These are phyloP conservation scores for Amaranthus hypochondriacus DNA, from an alignment of 148 eudicot genomes.

Conservation along the genomic window DNA sequence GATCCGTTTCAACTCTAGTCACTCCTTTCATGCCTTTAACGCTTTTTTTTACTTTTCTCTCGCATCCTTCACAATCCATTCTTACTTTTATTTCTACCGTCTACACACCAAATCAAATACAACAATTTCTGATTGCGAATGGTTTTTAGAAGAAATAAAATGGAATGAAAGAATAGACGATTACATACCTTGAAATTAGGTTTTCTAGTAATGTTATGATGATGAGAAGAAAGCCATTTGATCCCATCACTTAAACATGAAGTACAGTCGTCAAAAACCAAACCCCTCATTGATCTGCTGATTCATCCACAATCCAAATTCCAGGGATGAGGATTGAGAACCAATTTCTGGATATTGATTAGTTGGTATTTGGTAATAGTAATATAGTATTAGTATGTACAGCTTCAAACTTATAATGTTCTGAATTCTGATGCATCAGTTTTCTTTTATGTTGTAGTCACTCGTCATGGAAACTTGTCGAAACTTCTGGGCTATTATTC, in stretches of 20 bases:
- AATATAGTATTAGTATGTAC: no score
- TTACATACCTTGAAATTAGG: conserved; percentile 7
- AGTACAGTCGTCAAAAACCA: conserved; percentile 10
- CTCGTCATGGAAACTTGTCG: conserved; percentile 1
- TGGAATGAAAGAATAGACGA: conserved; percentile 18
- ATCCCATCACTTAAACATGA: conserved; percentile 22
- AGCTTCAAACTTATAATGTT: neutral
- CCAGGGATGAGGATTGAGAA: neutral
- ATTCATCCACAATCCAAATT: neutral
- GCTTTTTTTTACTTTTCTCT: conserved; percentile 43
- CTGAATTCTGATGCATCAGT: neutral
- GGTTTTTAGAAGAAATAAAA: neutral
- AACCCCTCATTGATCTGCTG: conserved; percentile 25
- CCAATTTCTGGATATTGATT: neutral
- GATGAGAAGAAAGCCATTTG: conserved; percentile 16
- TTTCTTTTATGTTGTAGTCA: neutral
- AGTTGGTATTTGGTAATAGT: neutral
- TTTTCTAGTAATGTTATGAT: conserved; percentile 9
- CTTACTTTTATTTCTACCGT: conserved; percentile 57
- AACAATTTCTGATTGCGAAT: no score
- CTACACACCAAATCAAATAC: conserved; percentile 11
- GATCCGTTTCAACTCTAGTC: conserved; percentile 36
- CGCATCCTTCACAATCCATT: conserved; percentile 65
- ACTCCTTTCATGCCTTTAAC: conserved; percentile 68
- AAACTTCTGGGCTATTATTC: conserved; percentile 10